These are phyloP conservation scores for Suzukiozyma palmioleophila DNA, from an alignment of 1,139 yeast genomes.

Conservation along the genomic window DNA sequence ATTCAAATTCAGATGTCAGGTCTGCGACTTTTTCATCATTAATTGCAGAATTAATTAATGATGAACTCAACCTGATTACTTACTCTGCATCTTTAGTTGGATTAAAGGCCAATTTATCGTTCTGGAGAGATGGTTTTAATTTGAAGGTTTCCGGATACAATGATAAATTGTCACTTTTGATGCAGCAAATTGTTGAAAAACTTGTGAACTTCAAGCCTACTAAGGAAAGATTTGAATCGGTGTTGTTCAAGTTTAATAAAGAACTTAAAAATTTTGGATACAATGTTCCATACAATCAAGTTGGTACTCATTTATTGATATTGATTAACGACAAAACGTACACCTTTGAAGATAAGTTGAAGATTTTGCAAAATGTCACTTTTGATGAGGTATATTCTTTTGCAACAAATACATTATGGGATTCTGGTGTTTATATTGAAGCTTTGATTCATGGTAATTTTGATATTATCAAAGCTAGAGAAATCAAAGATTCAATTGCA, in stretches of 20 bases:
- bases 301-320: slow-evolving; percentile 56
- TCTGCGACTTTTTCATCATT: slow-evolving; percentile 57
- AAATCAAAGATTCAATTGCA: slow-evolving; percentile 19
- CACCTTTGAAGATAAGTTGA: slow-evolving; percentile 56
- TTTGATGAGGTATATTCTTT: slow-evolving; percentile 48
- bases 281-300: slow-evolving; percentile 71
- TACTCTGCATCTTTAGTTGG: slow-evolving; percentile 88
- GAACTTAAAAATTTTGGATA: slow-evolving; percentile 68
- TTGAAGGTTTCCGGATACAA: slow-evolving; percentile 75
- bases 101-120: slow-evolving; percentile 51
- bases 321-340: slow-evolving; percentile 71
- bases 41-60: slow-evolving; percentile 67
- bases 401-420: slow-evolving; percentile 37
- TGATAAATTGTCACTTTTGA: slow-evolving; percentile 65
- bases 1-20: slow-evolving; percentile 51
- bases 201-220: slow-evolving; percentile 51
- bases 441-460: slow-evolving; percentile 79
- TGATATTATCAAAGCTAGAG: slow-evolving; percentile 47
- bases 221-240: slow-evolving; percentile 56
- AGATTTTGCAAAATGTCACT: slow-evolving; percentile 39
- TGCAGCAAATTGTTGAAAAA: slow-evolving; percentile 55
- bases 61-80: slow-evolving; percentile 68
- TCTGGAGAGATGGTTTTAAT: slow-evolving; percentile 68
- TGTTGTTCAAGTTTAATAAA: slow-evolving; percentile 61
- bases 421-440: slow-evolving; percentile 56